These are phyloP conservation scores for Nakataea oryzae DNA, from an alignment of 2,329 filamentous ascomycete genomes.

Conservation along the genomic window DNA sequence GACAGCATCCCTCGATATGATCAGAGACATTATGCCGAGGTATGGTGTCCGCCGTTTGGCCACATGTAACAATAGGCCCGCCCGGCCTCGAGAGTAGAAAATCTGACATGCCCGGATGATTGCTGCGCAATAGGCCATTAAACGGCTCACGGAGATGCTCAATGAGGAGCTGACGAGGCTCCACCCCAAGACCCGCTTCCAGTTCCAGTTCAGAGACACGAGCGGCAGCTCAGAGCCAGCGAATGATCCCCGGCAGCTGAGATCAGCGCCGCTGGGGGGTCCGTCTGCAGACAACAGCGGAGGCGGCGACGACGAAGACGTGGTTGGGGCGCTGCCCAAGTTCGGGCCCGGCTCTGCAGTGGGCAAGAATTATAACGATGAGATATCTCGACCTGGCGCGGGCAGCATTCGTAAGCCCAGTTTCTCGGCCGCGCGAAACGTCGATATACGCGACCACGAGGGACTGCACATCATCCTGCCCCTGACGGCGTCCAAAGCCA, in stretches of 20 bases:
- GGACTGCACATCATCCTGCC: slow-evolving; percentile 71
- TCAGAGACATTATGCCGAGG: slow-evolving; percentile 74
- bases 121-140: slow-evolving; percentile 53
- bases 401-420: slow-evolving; percentile 44
- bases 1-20: slow-evolving; percentile 82
- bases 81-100: not conserved
- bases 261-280: not conserved
- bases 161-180: slow-evolving; percentile 57
- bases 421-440: slow-evolving; percentile 49
- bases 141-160: slow-evolving; percentile 68
- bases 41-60: slow-evolving; percentile 22
- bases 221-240: slow-evolving; percentile 20
- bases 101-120: not conserved
- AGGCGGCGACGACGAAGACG: slow-evolving; percentile 16
- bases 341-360: slow-evolving; percentile 5
- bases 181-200: slow-evolving; percentile 69
- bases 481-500: slow-evolving; percentile 56
- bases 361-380: slow-evolving; percentile 45
- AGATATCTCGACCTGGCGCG: slow-evolving; percentile 31
- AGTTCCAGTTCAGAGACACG: slow-evolving; percentile 38
- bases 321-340: slow-evolving; percentile 24
- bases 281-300: not conserved
- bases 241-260: slow-evolving; percentile 30
- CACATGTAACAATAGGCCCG: not conserved
- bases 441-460: slow-evolving; percentile 57